Conservation (phyloP, 192 early-diverging fungal species). For the Diversispora epigaea region DNA sequence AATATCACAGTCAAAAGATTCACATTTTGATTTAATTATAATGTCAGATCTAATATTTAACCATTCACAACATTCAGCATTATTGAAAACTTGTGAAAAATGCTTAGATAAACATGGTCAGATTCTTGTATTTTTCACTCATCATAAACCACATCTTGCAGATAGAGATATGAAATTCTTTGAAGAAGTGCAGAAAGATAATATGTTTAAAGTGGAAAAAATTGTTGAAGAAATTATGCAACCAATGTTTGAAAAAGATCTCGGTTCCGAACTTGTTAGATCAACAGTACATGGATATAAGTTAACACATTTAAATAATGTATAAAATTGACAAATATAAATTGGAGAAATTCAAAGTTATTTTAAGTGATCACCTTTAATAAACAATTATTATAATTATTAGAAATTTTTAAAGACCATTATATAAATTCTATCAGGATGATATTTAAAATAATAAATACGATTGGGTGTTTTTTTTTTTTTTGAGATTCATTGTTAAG, state of each 20-base stretch:
- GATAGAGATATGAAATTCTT: constrained; percentile 83
- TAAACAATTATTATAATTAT: no score
- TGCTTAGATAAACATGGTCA: constrained; percentile 60
- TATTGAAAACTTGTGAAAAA: constrained; percentile 69
- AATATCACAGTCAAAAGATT: constrained; percentile 35
- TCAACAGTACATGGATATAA: constrained; percentile 80
- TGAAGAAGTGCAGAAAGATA: constrained; percentile 61
- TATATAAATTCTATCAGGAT: no score
- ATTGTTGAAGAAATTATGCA: constrained; percentile 66
- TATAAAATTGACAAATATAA: not conserved
- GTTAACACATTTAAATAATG: constrained; percentile 32
- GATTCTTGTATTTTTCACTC: constrained; percentile 78
- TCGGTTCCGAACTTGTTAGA: constrained; percentile 73
- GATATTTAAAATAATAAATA: no score
- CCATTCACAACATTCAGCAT: constrained; percentile 77
- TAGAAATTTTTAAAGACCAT: no score
- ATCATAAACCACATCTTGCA: constrained; percentile 79
- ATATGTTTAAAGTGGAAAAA: constrained; percentile 67
- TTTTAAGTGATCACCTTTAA: no score
- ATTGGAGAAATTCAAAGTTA: no score
- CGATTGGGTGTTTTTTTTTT: no score
- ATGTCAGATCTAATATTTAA: constrained; percentile 86
- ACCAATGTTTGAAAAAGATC: constrained; percentile 88
- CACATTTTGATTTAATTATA: constrained; percentile 78
- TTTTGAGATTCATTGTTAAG: not conserved